A percentile compares a stretch with the other conserved stretches of the same genome.
phyloP scores from a whole-genome alignment of 2,329 filamentous ascomycete genomes.

The Phyllachora maydis region DNA sequence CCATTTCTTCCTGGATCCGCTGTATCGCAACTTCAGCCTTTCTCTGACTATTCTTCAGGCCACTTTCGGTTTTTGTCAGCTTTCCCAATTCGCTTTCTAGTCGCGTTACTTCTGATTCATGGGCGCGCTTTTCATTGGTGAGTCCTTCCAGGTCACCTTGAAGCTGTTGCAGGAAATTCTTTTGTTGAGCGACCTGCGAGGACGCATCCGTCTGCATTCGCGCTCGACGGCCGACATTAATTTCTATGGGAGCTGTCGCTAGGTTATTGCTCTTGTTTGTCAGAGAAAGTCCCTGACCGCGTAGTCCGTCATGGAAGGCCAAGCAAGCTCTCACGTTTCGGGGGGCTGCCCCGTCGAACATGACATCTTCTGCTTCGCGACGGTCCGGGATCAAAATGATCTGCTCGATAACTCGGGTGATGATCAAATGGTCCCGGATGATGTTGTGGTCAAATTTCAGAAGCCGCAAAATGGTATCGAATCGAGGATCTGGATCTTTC shows the following conservation, averaged over 20 bases:
- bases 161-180: conserved; percentile 29
- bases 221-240: conserved; percentile 27
- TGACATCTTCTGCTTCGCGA: conserved; percentile 43
- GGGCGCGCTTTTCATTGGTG: conserved; percentile 23
- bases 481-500: conserved; percentile 54
- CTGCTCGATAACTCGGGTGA: conserved; percentile 68
- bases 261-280: conserved; percentile 17
- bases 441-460: conserved; percentile 65
- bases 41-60: conserved; percentile 2
- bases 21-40: conserved; percentile 35
- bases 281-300: conserved; percentile 38
- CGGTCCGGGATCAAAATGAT: conserved; percentile 54
- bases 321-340: conserved; percentile 57
- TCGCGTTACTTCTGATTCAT: too few species aligned
- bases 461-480: conserved; percentile 61
- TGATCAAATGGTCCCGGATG: conserved; percentile 65
- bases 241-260: conserved; percentile 14
- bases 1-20: conserved; percentile 34
- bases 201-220: conserved; percentile 68
- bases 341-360: conserved; percentile 41
- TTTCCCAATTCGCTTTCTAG: conserved; percentile 8
- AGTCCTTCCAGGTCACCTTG: conserved; percentile 30
- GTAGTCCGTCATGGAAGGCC: conserved; percentile 39
- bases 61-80: conserved; percentile 24
- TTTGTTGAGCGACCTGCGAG: conserved; percentile 36